Percentiles rank a stretch among this genome's conserved stretches.
phyloP scores from a whole-genome alignment of 148 eudicot genomes.

The Rhododendron simsii region DNA sequence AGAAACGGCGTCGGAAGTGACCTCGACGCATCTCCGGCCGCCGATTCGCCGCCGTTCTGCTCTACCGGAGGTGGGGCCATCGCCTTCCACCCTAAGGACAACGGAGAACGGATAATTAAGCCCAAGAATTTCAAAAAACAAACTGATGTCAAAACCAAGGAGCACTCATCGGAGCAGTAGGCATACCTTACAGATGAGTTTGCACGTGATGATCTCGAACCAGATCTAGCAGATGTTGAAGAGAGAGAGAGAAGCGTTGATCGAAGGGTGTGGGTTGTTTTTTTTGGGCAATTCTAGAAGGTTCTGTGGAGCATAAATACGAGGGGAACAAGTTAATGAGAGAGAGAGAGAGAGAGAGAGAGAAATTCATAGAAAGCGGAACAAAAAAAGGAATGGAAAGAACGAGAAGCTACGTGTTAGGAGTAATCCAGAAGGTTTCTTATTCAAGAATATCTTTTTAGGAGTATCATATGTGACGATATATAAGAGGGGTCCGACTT shows the following conservation, averaged over 20 bases:
- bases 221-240: background rate
- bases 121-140: background rate
- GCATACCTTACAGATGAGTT: background rate
- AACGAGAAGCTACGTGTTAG: constrained; percentile 37
- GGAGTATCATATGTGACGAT: constrained; percentile 1
- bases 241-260: background rate
- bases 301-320: background rate
- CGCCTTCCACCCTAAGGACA: background rate
- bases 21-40: constrained; percentile 39
- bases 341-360: background rate
- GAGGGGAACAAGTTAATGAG: background rate
- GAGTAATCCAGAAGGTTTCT: constrained; percentile 46
- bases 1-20: constrained; percentile 79
- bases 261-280: background rate
- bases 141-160: background rate
- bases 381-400: constrained; percentile 18
- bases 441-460: background rate
- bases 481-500: background rate
- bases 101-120: background rate
- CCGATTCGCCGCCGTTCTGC: constrained; percentile 33
- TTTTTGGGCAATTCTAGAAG: constrained; percentile 13
- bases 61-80: constrained; percentile 44
- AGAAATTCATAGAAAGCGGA: background rate
- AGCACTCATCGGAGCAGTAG: background rate
- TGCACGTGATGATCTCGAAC: background rate